Evolutionary conservation across 176 grass and related monocot genomes (phyloP), one percentile per base, ranked within the genome.

Genomic region (Elymus sibiricus): DNA sequence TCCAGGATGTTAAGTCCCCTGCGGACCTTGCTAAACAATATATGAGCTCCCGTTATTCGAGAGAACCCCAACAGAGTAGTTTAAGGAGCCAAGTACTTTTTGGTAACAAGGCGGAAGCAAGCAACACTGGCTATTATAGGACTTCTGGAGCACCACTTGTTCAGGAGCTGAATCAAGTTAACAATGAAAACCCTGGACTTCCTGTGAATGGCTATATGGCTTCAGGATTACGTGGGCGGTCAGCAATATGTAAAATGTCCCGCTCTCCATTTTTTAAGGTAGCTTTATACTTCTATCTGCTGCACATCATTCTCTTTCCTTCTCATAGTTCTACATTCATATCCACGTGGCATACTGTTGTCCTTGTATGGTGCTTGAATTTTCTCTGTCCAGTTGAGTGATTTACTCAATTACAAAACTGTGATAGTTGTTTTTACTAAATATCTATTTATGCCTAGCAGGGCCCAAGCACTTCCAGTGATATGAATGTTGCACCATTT

Each of bases 221-320:
- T 82, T 82, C 90, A 6, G 82, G 80, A 82, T 79, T 64, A 79
- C 84, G 58, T 70, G 89, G 86, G 22, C 85, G 88, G 49, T 91
- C 94, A 79, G 94, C 91, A 16, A 87, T 93, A 53, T 89, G 64
- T 87, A 89, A 74, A 77, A 93, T 91, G 91, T 86, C 86, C 26
- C 74, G 88, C 17, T 93, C 88, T 89, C 91, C 91, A 69, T 87
- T 74, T 83, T 85, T 90, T 77, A 95, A 91, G 91, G 90, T 92
- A 70, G 14, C 56, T 28, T 51, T 81, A 2, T 19, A 53, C 16
- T 53, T 53, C 49, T 53, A 53, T 75, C 40, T 85, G 61, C 32
- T 29, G 4, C 63, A 38, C 51, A 77, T 38, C 26, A 24, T 81
- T 31, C 77, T 21, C 44, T 32, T 68, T 75, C 17, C 14, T 59